Evolutionary conservation across 371 early-diverging fungal genomes (phyloP), one percentile per base, ranked within the genome.

Genomic region (Mucor piriformis): DNA sequence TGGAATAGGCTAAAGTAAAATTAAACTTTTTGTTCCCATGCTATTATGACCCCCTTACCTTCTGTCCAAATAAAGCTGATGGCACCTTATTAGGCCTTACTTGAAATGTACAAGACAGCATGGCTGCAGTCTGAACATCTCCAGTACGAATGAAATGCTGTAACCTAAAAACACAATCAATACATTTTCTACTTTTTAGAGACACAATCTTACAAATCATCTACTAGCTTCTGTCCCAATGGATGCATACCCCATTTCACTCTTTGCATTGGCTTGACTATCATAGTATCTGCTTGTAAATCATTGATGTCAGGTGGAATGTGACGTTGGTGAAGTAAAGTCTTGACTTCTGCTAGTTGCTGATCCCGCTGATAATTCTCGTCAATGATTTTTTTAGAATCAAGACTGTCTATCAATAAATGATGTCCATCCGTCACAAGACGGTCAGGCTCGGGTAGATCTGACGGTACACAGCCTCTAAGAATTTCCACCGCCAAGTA

Each of bases 91-190:
- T 50, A 4, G 59, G n/a, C 43, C 49, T 34, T 1, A 62, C 50
- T 52, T 67, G 63, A 50, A 95, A 85, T 10, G 90, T 88, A 62
- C 94, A 94, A 2, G 89, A 78, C 6, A 95, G 73, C 70, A 95
- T 74, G 0, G 94, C 93, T 43, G 91, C 80, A 40, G 90, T 91
- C 68, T 95, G 95, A 25, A 92, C 81, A 73, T 95, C 94, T 7
- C 92, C 90, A 40, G 81, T 73, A 6, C 66, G 64, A 59, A 86
- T 83, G 61, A 88, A 82, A 60, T 89, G 83, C 0, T 80, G 65
- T 27, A 93, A 66, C 32, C 91, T 92, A 70, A 13, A 12, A 16
- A 33, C 8, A 33, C 18, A 18, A 33, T 38, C 5, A 38, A 15
- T 38, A 38, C n/a, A 13, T 38, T 12, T 38, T 12, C 15, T 38